A percentile compares a stretch with the other conserved stretches of the same genome.
Evolutionary conservation across 1,139 yeast genomes (phyloP).

Genomic region (Oligophagozyma castellii): DNA sequence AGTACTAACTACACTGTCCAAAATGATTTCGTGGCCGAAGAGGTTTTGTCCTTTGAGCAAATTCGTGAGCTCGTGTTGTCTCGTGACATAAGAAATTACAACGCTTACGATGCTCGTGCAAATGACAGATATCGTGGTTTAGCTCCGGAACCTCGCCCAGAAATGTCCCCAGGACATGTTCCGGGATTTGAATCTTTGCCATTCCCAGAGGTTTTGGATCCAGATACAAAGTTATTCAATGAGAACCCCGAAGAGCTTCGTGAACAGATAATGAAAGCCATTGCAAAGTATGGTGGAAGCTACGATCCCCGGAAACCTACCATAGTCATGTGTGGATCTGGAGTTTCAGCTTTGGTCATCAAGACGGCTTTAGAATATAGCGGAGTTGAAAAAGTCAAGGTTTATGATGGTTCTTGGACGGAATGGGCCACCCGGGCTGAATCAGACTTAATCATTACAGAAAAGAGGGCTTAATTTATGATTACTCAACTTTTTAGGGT

Average conservation of each 20-base stretch:
- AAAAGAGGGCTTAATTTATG: slow-evolving; percentile 17
- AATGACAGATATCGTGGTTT: slow-evolving; percentile 59
- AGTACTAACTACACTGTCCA: too few relatives aligned
- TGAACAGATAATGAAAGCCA: slow-evolving; percentile 10
- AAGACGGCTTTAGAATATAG: slow-evolving; percentile 56
- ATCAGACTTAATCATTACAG: too few relatives aligned
- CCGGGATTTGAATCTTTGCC: slow-evolving; percentile 76
- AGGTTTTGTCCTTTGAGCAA: slow-evolving; percentile 37
- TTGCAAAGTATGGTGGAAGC: slow-evolving; percentile 7
- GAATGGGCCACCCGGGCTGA: slow-evolving; percentile 32
- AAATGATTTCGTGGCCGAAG: slow-evolving; percentile 53
- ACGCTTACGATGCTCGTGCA: slow-evolving; percentile 73
- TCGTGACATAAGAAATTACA: slow-evolving; percentile 35
- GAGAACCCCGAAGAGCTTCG: slow-evolving; percentile 9
- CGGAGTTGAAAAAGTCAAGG: slow-evolving; percentile 38
- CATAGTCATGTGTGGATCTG: slow-evolving; percentile 88
- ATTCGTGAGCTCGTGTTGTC: slow-evolving; percentile 35
- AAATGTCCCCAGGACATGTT: slow-evolving; percentile 77
- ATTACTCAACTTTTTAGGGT: too few relatives aligned
- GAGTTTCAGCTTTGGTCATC: slow-evolving; percentile 82
- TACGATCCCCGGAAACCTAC: slow-evolving; percentile 43
- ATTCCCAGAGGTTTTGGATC: slow-evolving; percentile 43
- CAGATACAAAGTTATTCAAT: slow-evolving; percentile 34
- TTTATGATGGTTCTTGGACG: slow-evolving; percentile 96
- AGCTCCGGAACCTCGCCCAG: slow-evolving; percentile 80